These are phyloP conservation scores for Alternaria arborescens DNA, from an alignment of 2,329 filamentous ascomycete genomes.

Conservation along the genomic window DNA sequence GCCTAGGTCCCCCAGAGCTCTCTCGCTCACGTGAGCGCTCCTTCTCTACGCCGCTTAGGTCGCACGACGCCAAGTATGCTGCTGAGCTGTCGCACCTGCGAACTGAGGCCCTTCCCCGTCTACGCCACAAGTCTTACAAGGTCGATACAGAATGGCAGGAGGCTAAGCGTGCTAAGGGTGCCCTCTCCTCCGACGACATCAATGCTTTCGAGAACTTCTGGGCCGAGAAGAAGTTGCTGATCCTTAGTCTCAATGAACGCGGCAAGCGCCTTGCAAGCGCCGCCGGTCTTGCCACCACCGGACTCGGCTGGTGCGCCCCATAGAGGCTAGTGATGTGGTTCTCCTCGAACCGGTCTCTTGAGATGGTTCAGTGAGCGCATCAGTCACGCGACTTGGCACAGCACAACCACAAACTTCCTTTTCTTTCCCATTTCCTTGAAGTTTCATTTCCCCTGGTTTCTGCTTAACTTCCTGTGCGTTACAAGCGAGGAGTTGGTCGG, in stretches of 20 bases:
- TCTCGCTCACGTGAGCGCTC: slow-evolving; percentile 39
- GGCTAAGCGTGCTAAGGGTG: slow-evolving; percentile 39
- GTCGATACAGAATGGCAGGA: slow-evolving; percentile 48
- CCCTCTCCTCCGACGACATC: slow-evolving; percentile 31
- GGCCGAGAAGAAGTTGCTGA: slow-evolving; percentile 46
- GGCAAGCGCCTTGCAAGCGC: slow-evolving; percentile 38
- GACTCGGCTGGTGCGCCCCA: slow-evolving; percentile 47
- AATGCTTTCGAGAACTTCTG: slow-evolving; percentile 53
- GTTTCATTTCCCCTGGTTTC: slow-evolving; percentile 6
- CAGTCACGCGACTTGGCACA: slow-evolving; percentile 2
- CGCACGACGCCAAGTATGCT: slow-evolving; percentile 45
- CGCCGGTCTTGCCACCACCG: slow-evolving; percentile 36
- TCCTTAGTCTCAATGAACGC: slow-evolving; percentile 44
- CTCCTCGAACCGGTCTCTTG: slow-evolving; percentile 12
- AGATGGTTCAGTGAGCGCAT: slow-evolving; percentile 17
- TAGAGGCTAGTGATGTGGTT: slow-evolving; percentile 44
- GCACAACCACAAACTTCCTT: slow-evolving; percentile 3
- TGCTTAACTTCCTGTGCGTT: slow-evolving; percentile 14
- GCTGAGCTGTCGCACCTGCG: slow-evolving; percentile 51
- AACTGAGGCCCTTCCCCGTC: slow-evolving; percentile 52
- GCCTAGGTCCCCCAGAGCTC: slow-evolving; percentile 31
- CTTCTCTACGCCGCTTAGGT: slow-evolving; percentile 46
- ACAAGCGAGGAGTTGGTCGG: slow-evolving; percentile 37
- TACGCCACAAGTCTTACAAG: slow-evolving; percentile 52
- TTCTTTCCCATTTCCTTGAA: slow-evolving; percentile 16